Evolutionary conservation across 768 basidiomycete genomes (phyloP), one percentile per base, ranked within the genome.

Genomic region (Sporobolomyces roseus): DNA sequence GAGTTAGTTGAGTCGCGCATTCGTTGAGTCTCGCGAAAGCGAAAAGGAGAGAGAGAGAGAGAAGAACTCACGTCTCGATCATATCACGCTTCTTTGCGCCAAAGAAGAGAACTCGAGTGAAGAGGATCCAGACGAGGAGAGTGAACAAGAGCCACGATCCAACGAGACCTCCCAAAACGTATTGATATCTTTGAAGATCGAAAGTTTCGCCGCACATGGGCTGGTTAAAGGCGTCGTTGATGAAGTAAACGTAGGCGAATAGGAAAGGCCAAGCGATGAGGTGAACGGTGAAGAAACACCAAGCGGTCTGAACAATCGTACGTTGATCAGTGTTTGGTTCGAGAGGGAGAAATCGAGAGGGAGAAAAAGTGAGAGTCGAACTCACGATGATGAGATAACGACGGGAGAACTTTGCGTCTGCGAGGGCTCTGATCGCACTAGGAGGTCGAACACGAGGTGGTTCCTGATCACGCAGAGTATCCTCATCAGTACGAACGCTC

Each of bases 211-310:
- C 30, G 33, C 63, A 64, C 1, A 48, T 8, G 23, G 46, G 14
- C 38, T 64, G 63, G 8, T 25, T 48, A 25, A 33, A 48, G 1
- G 25, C 4, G 14, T 23, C 1, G 53, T 46, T n/a, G 4, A n/a
- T 2, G 45, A 52, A 36, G 63, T 49, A 35, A 43, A 56, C 45
- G 45, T 21, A 35, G 54, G 27, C 6, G 63, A 64, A 56, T 32
- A 64, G 45, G 45, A 55, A 36, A 9, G 27, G 9, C 63, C 63
- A 64, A 4, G n/a, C 1, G 53, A 56, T 10, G 53, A 64, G 30
- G 45, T 64, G 63, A 19, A 50, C 32, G 4, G 32, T 55, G 63
- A 48, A 56, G 63, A 56, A 23, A 2, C 3, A 10, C 56, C 56
- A 58, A 4, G 56, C 56, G 14, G 56, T 58, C 56, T 58, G 38